A percentile compares a stretch with the other conserved stretches of the same genome.
Evolutionary conservation across 2,329 filamentous ascomycete genomes (phyloP).

Genomic region (Orbilia oligospora): DNA sequence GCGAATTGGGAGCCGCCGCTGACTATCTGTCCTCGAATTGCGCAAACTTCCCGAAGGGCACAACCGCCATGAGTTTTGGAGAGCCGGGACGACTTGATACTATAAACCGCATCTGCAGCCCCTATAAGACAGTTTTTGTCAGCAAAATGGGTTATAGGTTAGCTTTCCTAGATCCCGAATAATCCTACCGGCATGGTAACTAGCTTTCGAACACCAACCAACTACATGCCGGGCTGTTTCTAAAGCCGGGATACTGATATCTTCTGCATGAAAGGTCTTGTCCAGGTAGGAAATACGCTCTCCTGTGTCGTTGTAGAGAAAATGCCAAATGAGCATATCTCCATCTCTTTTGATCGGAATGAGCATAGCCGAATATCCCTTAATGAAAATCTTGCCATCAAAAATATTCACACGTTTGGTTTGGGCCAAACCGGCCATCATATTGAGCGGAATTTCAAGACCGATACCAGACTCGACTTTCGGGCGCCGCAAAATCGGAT

Average conservation of each 20-base stretch:
- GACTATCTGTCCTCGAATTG: background rate
- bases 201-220: conserved; percentile 54
- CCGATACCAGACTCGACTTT: conserved; percentile 27
- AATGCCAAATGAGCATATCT: conserved; percentile 62
- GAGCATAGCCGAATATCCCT: conserved; percentile 62
- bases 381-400: conserved; percentile 60
- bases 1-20: background rate
- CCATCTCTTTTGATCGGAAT: conserved; percentile 39
- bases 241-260: background rate
- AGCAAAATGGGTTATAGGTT: background rate
- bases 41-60: background rate
- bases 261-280: conserved; percentile 11
- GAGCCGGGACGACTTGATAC: background rate
- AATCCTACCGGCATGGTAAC: conserved; percentile 50
- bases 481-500: conserved; percentile 48
- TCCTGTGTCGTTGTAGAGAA: conserved; percentile 35
- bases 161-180: no score
- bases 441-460: conserved; percentile 63
- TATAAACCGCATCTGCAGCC: conserved; percentile 16
- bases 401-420: conserved; percentile 39
- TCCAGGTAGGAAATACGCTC: conserved; percentile 44
- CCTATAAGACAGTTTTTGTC: background rate
- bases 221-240: conserved; percentile 35
- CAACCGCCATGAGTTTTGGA: background rate
- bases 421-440: conserved; percentile 62